Percentiles rank a stretch among this genome's conserved stretches.
Conservation (phyloP, 2,329 filamentous ascomycete genomes). For the Pezicula neosporulosa region DNA sequence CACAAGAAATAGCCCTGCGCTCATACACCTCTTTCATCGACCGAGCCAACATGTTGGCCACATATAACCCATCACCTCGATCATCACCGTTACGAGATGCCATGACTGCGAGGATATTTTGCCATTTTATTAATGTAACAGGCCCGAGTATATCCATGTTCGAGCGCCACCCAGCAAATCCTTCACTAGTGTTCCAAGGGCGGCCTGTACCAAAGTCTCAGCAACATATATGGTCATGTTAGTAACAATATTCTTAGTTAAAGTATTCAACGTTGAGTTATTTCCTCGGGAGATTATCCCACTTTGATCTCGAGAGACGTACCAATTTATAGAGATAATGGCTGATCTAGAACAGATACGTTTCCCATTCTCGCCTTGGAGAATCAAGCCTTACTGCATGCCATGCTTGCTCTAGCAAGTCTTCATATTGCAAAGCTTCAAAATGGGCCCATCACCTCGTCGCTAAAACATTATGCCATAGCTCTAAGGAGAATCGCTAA, state of each 20-base stretch:
- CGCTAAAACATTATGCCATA: constrained; percentile 88
- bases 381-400: constrained; percentile 83
- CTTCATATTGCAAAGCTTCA: constrained; percentile 86
- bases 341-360: constrained; percentile 49
- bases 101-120: constrained; percentile 78
- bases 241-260: constrained; percentile 22
- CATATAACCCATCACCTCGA: constrained; percentile 61
- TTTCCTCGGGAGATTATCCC: neutral
- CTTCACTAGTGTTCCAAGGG: constrained; percentile 62
- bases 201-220: constrained; percentile 58
- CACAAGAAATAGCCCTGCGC: constrained; percentile 32
- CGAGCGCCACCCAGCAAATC: constrained; percentile 76
- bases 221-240: constrained; percentile 63
- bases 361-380: constrained; percentile 81
- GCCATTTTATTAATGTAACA: constrained; percentile 87
- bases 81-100: constrained; percentile 76
- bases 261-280: neutral
- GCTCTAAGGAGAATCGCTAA: constrained; percentile 75
- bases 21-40: constrained; percentile 42
- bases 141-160: constrained; percentile 84
- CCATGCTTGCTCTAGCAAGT: constrained; percentile 83
- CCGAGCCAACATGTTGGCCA: constrained; percentile 50
- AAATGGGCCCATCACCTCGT: constrained; percentile 68
- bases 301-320: too few relatives aligned
- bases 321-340: neutral